Evolutionary conservation across 2,329 filamentous ascomycete species (phyloP).

Genomic region (Alternaria atra): DNA sequence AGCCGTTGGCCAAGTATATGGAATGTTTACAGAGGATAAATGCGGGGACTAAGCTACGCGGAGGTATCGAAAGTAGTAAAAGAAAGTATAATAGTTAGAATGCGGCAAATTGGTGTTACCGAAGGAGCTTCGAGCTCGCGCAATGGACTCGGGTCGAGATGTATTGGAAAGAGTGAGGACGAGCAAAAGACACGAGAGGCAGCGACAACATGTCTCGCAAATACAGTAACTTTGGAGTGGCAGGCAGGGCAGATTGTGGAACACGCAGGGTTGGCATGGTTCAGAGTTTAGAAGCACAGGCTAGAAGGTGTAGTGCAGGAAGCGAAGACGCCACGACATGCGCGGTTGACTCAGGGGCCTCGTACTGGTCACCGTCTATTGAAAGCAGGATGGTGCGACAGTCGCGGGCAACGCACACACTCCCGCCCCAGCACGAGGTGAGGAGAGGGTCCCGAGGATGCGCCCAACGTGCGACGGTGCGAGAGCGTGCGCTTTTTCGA

Average conservation of each 20-base stretch:
- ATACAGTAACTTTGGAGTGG: conserved; percentile 33
- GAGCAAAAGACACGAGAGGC: conserved; percentile 24
- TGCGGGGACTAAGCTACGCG: conserved; percentile 23
- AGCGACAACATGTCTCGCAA: conserved; percentile 33
- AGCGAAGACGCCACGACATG: conserved; percentile 36
- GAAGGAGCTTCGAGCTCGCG: conserved; percentile 43
- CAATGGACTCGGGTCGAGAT: conserved; percentile 21
- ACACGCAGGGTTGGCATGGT: conserved; percentile 33
- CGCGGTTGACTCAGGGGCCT: conserved; percentile 34
- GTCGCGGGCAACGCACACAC: conserved; percentile 39
- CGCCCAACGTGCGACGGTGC: conserved; percentile 8
- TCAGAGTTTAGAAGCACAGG: conserved; percentile 31
- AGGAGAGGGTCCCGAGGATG: conserved; percentile 15
- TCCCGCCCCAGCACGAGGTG: conserved; percentile 40
- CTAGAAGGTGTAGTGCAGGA: conserved; percentile 31
- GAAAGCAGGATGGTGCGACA: conserved; percentile 43
- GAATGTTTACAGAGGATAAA: conserved; percentile 21
- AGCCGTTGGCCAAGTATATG: conserved; percentile 21
- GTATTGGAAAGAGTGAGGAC: conserved; percentile 27
- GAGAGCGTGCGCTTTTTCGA: not conserved
- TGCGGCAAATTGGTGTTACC: conserved; percentile 19
- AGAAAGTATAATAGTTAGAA: conserved; percentile 28
- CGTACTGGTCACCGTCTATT: conserved; percentile 24
- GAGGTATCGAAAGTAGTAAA: conserved; percentile 23
- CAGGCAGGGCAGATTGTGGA: conserved; percentile 36